Evolutionary conservation across 805 yeast species (phyloP).

Genomic region (Zygosaccharomyces rouxii): DNA sequence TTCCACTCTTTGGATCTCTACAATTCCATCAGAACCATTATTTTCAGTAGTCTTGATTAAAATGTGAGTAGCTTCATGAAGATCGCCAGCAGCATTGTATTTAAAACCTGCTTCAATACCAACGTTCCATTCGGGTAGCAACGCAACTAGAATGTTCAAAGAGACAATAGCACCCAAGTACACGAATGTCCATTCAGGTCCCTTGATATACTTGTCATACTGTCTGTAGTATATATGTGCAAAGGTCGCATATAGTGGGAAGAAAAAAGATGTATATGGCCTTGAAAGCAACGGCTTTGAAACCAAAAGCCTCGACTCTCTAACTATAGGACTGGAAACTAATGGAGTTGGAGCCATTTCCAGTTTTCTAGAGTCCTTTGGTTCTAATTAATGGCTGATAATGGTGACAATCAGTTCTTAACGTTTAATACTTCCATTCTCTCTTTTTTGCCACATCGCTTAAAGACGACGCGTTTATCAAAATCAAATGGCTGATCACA

Average conservation of each 20-base stretch:
- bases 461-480: constrained; percentile 4
- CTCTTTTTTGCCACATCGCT: constrained; percentile 5
- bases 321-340: constrained; percentile 70
- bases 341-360: constrained; percentile 31
- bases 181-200: constrained; percentile 95
- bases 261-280: constrained; percentile 81
- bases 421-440: background rate
- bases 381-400: background rate
- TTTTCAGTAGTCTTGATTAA: constrained; percentile 79
- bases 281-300: constrained; percentile 57
- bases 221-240: constrained; percentile 56
- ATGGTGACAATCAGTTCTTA: background rate
- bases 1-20: constrained; percentile 49
- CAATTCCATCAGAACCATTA: constrained; percentile 80
- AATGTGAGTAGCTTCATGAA: constrained; percentile 66
- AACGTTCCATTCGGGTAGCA: constrained; percentile 93
- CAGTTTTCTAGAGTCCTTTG: constrained; percentile 2
- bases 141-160: constrained; percentile 68
- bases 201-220: constrained; percentile 79
- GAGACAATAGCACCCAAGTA: constrained; percentile 71
- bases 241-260: constrained; percentile 71
- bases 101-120: constrained; percentile 66
- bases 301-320: constrained; percentile 67
- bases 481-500: background rate
- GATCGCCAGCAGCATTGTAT: constrained; percentile 47